Base-by-base conservation (phyloP, 2,329 filamentous ascomycete species). In the Sphaceloma murrayae region DNA sequence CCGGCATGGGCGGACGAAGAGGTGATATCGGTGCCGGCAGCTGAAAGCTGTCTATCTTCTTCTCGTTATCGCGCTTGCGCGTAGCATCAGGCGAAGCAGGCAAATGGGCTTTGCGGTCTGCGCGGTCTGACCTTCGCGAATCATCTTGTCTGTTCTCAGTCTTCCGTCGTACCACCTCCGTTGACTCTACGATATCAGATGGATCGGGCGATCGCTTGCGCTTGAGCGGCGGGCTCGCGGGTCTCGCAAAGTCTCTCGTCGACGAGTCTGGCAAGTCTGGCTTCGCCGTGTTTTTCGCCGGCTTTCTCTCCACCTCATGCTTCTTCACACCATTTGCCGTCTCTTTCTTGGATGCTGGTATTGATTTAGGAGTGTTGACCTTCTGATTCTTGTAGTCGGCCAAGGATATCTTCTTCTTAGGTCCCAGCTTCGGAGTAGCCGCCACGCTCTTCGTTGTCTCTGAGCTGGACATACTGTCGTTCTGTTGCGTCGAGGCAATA, bases 331-430 rank as follows among this genome's bases (percentile, higher is more conserved):
- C 36, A 16, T 29, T 31, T 13, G 14, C 22, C 11, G 17, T 31
- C 29, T 33, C 39, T 42, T 48, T 11, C 31, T 55, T 53, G 30
- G 40, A 48, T 27, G 39, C 24, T 24, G 44, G 33, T 45, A 58
- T 53, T 31, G 54, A 54, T 34, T 46, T 49, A 33, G 57, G 49
- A 11, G 58, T 54, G 11, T 54, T 53, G 4, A 62, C 68, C 55
- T 67, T 58, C 52, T 75, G 75, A 48, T 68, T 73, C 59, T 75
- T 78, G 59, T 79, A 80, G 29, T 73, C 75, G 31, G 68, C 73
- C 43, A 80, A 58, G 45, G 66, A 77, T 49, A 80, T 78, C 58
- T 77, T 79, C 64, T 77, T 79, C 62, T 74, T 78, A 17, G 67
- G 65, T 9, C 53, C 58, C 43, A 55, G 60, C 33, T 52, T 62